A percentile compares a stretch with the other conserved stretches of the same genome.
Conservation (phyloP, 192 early-diverging fungal genomes). For the Coemansia sp. region DNA sequence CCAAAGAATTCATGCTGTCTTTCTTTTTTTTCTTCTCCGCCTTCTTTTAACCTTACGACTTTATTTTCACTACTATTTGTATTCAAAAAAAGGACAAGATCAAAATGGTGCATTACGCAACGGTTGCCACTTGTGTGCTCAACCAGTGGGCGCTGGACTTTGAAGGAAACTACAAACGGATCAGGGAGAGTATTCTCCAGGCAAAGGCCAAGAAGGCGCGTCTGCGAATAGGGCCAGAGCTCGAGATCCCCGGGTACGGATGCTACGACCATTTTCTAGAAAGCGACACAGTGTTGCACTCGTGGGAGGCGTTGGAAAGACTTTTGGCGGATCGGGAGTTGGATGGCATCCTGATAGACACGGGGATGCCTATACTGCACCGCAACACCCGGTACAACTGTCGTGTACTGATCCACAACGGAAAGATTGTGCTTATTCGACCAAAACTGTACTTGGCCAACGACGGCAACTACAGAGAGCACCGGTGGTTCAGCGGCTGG, state of each 20-base stretch:
- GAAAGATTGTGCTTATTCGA: conserved; percentile 87
- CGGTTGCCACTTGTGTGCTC: conserved; percentile 79
- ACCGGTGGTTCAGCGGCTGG: conserved; percentile 95
- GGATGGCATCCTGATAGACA: conserved; percentile 84
- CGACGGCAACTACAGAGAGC: conserved; percentile 97
- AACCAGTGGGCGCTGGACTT: conserved; percentile 98
- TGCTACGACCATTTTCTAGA: conserved; percentile 99
- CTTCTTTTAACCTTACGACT: not conserved
- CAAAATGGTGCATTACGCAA: conserved; percentile 58
- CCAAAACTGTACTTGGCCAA: conserved; percentile 97
- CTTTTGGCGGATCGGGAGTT: conserved; percentile 68
- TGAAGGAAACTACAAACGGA: conserved; percentile 87
- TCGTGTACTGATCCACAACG: conserved; percentile 82
- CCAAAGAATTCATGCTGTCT: not conserved
- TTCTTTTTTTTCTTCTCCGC: not conserved
- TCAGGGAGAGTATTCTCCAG: conserved; percentile 76
- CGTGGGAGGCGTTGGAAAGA: conserved; percentile 86
- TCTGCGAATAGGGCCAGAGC: conserved; percentile 90
- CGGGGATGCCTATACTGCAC: conserved; percentile 96
- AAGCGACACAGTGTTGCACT: conserved; percentile 91
- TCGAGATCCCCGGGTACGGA: conserved; percentile 97
- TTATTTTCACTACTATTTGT: not conserved
- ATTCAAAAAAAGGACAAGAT: not conserved
- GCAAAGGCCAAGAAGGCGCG: conserved; percentile 81
- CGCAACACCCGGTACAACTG: conserved; percentile 96